Evolutionary conservation across 331 rosid species (phyloP).

Genomic region (Rosa hybrid): DNA sequence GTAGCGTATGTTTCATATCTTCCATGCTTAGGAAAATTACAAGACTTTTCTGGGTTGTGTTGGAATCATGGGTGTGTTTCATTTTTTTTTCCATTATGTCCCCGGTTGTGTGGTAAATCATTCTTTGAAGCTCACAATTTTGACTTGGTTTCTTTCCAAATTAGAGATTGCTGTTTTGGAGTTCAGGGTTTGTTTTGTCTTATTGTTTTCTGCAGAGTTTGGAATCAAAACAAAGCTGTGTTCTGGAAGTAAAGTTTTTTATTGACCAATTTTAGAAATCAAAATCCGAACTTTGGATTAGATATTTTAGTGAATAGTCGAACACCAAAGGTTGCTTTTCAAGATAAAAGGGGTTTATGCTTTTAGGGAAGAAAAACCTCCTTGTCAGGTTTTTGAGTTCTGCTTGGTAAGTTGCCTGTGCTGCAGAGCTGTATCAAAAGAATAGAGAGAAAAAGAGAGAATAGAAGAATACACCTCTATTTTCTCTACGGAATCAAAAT

Average conservation of each 20-base stretch:
- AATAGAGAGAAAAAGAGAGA: conserved; percentile 34
- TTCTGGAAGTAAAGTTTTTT: background rate
- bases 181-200: background rate
- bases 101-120: background rate
- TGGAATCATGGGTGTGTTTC: conserved; percentile 18
- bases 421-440: conserved; percentile 41
- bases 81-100: background rate
- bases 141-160: background rate
- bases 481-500: background rate
- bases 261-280: background rate
- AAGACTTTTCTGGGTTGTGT: background rate
- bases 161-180: conserved; percentile 2
- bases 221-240: background rate
- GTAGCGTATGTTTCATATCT: conserved; percentile 35
- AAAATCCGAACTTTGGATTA: conserved; percentile 20
- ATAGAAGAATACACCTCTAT: conserved; percentile 16
- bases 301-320: conserved; percentile 1
- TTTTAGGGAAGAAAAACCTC: conserved; percentile 35
- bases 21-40: conserved; percentile 35
- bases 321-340: conserved; percentile 41
- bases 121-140: background rate
- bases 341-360: conserved; percentile 40
- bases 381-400: conserved; percentile 8
- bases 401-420: conserved; percentile 33
- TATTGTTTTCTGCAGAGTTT: conserved; percentile 5